Percentiles rank a stretch among this genome's conserved stretches.
Evolutionary conservation across 352 stramenopile species (phyloP).

Genomic region (Globisporangium cystogenes): DNA sequence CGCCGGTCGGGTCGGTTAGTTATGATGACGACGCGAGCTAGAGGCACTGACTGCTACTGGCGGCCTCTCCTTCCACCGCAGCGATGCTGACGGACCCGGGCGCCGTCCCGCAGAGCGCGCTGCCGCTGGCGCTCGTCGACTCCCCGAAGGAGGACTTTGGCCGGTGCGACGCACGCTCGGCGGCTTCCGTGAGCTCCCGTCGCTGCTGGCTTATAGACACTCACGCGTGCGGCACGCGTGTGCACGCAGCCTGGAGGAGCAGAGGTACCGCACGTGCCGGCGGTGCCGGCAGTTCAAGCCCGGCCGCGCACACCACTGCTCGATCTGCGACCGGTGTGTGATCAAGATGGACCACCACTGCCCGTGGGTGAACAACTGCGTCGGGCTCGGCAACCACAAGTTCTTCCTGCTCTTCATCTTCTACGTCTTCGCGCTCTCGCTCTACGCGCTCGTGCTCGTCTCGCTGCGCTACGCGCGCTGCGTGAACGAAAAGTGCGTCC

Average conservation of each 20-base stretch:
- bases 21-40: no score
- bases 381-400: slow-evolving; percentile 99
- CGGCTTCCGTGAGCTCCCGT: no score
- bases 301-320: slow-evolving; percentile 94
- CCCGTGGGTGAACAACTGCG: slow-evolving; percentile 99
- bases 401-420: slow-evolving; percentile 90
- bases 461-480: slow-evolving; percentile 86
- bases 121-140: slow-evolving; percentile 76
- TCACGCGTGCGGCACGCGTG: not conserved
- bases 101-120: slow-evolving; percentile 92
- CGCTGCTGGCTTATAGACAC: not conserved
- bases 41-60: slow-evolving; percentile 1
- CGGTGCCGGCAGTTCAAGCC: slow-evolving; percentile 97
- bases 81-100: slow-evolving; percentile 98
- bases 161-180: no score
- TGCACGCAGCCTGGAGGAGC: slow-evolving; percentile 62
- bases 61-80: slow-evolving; percentile 11
- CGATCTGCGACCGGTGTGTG: slow-evolving; percentile 94
- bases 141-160: slow-evolving; percentile 71
- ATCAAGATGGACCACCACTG: slow-evolving; percentile 99
- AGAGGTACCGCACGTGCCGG: slow-evolving; percentile 80
- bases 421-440: slow-evolving; percentile 93
- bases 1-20: no score
- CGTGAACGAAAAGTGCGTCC: slow-evolving; percentile 74
- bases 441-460: slow-evolving; percentile 93